Evolutionary conservation across 257 asterid species (phyloP).

Genomic region (Forsythia viridissima): DNA sequence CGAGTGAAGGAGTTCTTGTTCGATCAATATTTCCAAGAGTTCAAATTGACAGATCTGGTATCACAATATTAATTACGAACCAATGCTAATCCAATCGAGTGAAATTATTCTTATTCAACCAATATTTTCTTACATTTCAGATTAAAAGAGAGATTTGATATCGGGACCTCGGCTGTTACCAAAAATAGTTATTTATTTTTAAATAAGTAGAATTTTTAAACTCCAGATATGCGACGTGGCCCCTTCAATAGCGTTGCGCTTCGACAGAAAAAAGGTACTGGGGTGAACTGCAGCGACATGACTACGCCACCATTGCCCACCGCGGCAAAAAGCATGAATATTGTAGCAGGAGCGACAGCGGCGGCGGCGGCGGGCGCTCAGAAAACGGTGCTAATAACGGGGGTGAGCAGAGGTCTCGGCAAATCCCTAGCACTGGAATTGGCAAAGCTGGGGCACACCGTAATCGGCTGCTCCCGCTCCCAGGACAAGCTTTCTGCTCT

Average conservation of each 20-base stretch:
- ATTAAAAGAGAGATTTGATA: too few species aligned
- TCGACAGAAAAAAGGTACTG: neutral
- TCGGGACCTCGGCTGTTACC: too few species aligned
- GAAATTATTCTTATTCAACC: too few species aligned
- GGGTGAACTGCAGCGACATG: constrained; percentile 30
- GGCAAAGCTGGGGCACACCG: constrained; percentile 84
- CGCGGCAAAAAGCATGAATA: constrained; percentile 28
- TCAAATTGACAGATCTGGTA: too few species aligned
- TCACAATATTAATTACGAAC: too few species aligned
- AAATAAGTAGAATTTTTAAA: neutral
- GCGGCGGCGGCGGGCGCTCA: constrained; percentile 30
- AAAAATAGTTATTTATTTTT: too few species aligned
- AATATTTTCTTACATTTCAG: too few species aligned
- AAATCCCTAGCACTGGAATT: constrained; percentile 86
- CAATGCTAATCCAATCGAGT: too few species aligned
- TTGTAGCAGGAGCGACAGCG: constrained; percentile 25
- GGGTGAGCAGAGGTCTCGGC: constrained; percentile 90
- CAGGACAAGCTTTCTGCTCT: constrained; percentile 68
- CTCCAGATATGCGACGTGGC: neutral
- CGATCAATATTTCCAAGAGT: too few species aligned
- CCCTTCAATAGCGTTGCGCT: neutral
- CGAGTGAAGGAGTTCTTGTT: too few species aligned
- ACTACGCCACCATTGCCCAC: constrained; percentile 40
- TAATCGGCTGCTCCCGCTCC: constrained; percentile 93
- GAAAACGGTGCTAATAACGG: constrained; percentile 76